Evolutionary conservation across 2,329 filamentous ascomycete species (phyloP), one percentile per base, ranked within the genome.

Genomic region (Colletotrichum scovillei): DNA sequence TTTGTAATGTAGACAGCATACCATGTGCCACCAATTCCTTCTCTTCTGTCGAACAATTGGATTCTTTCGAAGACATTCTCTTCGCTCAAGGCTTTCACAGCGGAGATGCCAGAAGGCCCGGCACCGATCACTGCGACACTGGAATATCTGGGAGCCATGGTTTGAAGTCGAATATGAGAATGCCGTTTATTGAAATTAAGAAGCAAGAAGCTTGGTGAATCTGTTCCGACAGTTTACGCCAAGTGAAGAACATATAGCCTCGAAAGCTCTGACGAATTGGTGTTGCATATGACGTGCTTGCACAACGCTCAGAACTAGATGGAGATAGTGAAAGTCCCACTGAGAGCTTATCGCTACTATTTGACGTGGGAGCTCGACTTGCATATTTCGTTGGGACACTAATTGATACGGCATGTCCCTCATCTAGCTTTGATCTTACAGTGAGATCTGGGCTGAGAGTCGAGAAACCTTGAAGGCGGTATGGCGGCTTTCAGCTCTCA

Each of bases 41-140:
- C 87, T 72, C 88, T 85, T 63, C 89, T 82, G 76, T 92, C 90
- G 76, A 91, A 92, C 0, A 91, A 87, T 24, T 86, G 85, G 66
- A 91, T 88, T 2, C 82, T 80, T 60, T 90, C 86, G 76, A 91
- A 92, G 1, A 79, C 78, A 63, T 88, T 82, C 77, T 92, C 90
- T 77, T 88, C 85, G n/a, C 84, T 85, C 49, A 91, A 79, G 2
- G 89, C 88, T 81, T 91, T 88, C 5, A 90, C 85, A 0, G 88
- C 80, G 71, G 90, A 90, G n/a, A 88, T 87, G 2, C 89, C 89
- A 0, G 88, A 84, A 2, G 89, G 89, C 4, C 89, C 89, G 0
- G 88, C 85, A 9, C 89, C 89, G 72, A 91, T 88, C 11, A 91
- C 84, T 32, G 89, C 89, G 14, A 91, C 84, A 77, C 76, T 32